phyloP scores from a whole-genome alignment of 2,329 filamentous ascomycete genomes.

The Periconia digitata region DNA sequence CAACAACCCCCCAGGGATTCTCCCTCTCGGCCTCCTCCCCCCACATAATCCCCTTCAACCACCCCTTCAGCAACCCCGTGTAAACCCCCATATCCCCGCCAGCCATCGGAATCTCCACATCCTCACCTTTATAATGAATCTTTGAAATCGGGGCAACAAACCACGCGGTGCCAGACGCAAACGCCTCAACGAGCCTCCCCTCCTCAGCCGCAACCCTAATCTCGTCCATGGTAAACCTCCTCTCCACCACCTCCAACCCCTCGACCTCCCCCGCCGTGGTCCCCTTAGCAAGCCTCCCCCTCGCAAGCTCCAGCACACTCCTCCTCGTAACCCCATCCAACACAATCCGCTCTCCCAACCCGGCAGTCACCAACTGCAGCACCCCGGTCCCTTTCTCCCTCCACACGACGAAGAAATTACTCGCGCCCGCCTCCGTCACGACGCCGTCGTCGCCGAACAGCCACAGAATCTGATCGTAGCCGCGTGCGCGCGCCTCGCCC shows the following conservation, averaged over 20 bases:
- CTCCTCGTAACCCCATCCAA: slow-evolving; percentile 85
- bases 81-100: slow-evolving; percentile 47
- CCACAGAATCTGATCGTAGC: slow-evolving; percentile 93
- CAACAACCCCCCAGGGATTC: slow-evolving; percentile 51
- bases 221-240: slow-evolving; percentile 79
- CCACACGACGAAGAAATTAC: slow-evolving; percentile 90
- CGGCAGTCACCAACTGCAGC: slow-evolving; percentile 77
- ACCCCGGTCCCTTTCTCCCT: slow-evolving; percentile 54
- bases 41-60: slow-evolving; percentile 54
- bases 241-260: slow-evolving; percentile 71
- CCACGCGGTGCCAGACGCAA: slow-evolving; percentile 80
- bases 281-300: slow-evolving; percentile 64
- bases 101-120: slow-evolving; percentile 46
- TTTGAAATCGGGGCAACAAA: slow-evolving; percentile 51
- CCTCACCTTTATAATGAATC: slow-evolving; percentile 50
- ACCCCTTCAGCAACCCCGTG: slow-evolving; percentile 47
- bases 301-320: slow-evolving; percentile 73
- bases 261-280: too few species aligned
- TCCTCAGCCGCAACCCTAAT: slow-evolving; percentile 71
- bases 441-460: slow-evolving; percentile 75
- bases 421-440: slow-evolving; percentile 89
- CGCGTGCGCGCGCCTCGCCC: slow-evolving; percentile 68
- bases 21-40: slow-evolving; percentile 45
- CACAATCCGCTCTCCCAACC: slow-evolving; percentile 79
- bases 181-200: slow-evolving; percentile 78